Evolutionary conservation across 2,329 filamentous ascomycete genomes (phyloP), one percentile per base, ranked within the genome.

Genomic region (Fusarium mundagurra): DNA sequence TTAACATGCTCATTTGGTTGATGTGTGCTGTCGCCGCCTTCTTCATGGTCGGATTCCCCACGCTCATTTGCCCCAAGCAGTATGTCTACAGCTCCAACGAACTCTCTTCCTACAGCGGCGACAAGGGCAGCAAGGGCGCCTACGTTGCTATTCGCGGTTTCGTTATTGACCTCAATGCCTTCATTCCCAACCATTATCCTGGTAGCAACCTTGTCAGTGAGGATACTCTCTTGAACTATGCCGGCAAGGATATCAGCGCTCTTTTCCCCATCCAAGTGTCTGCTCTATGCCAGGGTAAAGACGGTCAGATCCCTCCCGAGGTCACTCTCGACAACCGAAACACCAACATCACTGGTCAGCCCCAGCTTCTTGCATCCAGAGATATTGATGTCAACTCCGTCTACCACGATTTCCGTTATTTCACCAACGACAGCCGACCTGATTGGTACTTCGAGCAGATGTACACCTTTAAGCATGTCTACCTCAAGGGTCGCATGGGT

Each of bases 1-100:
- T 99, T 88, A 99, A 99, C 86, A 88, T 99, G 82, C 89, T 98
- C 80, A 99, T 99, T 81, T 99, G 97, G 96, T 85, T 96, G 65
- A 90, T 89, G 81, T 98, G 96, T 84, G 86, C 85, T 22, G 83
- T 93, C 55, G 91, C 94, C 34, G 89, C 93, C 64, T 99, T 99
- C 86, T 93, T 99, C 87, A 94, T 98, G 79, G 88, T 98, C 69
- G 88, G 92, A 63, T 97, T 99, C 80, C 97, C 97, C 2, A 85
- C 88, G 75, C 84, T 98, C 73, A 94, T 99, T 79, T 99, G 96
- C 83, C 96, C 96, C 1, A 96, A 88, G 27, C 96, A 99, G 81
- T 85, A 97, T 79, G 94, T 99, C 58, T 98, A 89, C 84, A 96
- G 94, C 55, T 86, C 92, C 5, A 84, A 88, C 10, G 96, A 99